Percentiles rank a stretch among this genome's conserved stretches.
These are phyloP conservation scores for Solanum microdontum DNA, from an alignment of 257 asterid genomes.

Conservation along the genomic window DNA sequence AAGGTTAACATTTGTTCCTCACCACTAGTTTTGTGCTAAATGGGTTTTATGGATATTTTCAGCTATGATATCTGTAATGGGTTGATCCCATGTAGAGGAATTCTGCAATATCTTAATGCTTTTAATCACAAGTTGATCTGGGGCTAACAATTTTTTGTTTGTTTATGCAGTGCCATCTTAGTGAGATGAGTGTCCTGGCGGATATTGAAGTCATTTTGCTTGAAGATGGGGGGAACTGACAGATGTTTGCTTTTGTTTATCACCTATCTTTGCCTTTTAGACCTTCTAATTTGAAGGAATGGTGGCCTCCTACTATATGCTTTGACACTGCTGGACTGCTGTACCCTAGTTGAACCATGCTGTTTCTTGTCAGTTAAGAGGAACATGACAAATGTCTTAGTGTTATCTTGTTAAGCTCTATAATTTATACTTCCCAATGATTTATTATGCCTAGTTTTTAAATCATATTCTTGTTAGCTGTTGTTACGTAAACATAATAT, in stretches of 20 bases:
- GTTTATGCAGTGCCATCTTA: constrained; percentile 10
- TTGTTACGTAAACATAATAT: neutral
- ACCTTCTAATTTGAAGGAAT: neutral
- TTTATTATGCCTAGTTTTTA: neutral
- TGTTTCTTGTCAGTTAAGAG: neutral
- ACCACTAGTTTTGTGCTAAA: neutral
- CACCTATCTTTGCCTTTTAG: neutral
- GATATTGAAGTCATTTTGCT: neutral
- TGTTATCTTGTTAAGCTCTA: neutral
- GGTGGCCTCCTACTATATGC: neutral
- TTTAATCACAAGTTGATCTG: neutral
- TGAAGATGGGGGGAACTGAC: neutral
- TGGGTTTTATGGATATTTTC: neutral
- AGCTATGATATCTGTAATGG: neutral
- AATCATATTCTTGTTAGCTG: neutral
- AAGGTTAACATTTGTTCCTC: neutral
- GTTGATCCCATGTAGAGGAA: neutral
- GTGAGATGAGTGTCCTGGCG: neutral
- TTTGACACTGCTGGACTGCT: neutral
- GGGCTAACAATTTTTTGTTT: neutral
- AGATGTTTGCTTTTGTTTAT: neutral
- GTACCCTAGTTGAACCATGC: neutral
- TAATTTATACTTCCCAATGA: neutral
- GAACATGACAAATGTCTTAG: neutral
- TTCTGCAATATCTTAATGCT: neutral